phyloP scores from a whole-genome alignment of 768 basidiomycete species.

The Cystoderma amianthinum region DNA sequence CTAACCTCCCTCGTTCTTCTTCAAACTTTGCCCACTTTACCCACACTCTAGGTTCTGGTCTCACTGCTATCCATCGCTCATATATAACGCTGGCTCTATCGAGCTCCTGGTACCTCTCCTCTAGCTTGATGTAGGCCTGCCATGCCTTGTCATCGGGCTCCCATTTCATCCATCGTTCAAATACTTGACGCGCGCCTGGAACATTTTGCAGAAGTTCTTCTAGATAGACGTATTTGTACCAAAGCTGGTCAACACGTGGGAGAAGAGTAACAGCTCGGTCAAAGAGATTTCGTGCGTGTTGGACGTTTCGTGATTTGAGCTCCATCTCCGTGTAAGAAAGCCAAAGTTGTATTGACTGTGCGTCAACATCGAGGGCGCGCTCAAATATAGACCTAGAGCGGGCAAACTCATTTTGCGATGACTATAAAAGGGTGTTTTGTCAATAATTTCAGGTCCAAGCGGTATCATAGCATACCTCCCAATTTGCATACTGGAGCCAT shows the following conservation, averaged over 20 bases:
- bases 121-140: conserved; percentile 99
- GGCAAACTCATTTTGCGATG: conserved; percentile 94
- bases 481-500: conserved; percentile 83
- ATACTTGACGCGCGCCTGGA: conserved; percentile 93
- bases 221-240: conserved; percentile 99
- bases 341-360: conserved; percentile 88
- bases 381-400: conserved; percentile 95
- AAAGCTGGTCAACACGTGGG: conserved; percentile 92
- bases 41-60: conserved; percentile 75
- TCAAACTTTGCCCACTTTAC: conserved; percentile 87
- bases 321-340: conserved; percentile 95
- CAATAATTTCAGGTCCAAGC: no score
- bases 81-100: conserved; percentile 92
- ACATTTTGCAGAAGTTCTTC: conserved; percentile 97
- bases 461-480: conserved; percentile 79
- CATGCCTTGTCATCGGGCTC: conserved; percentile 99
- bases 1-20: conserved; percentile 66
- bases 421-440: conserved; percentile 34
- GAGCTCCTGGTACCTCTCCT: conserved; percentile 85
- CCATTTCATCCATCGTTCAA: conserved; percentile 99
- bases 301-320: conserved; percentile 94
- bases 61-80: conserved; percentile 80
- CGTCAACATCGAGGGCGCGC: conserved; percentile 93
- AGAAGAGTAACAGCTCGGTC: conserved; percentile 96
- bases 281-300: conserved; percentile 94